Evolutionary conservation across 192 early-diverging fungal genomes (phyloP).

Genomic region (Dimargaris cristalligena): DNA sequence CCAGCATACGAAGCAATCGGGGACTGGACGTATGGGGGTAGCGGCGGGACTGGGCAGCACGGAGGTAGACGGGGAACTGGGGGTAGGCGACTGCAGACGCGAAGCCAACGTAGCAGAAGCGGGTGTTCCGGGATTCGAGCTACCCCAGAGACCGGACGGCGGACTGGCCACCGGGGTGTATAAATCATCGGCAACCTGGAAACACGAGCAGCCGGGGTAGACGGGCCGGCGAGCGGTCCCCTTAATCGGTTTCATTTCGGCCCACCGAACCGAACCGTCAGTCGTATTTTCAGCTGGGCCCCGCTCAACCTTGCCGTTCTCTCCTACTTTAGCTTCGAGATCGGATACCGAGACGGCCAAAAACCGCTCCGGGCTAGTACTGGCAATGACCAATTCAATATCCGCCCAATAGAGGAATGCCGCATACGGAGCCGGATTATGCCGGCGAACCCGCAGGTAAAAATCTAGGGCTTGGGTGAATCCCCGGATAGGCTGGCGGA

Average conservation of each 20-base stretch:
- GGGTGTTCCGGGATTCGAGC: neutral
- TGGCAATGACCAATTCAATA: slow-evolving; percentile 22
- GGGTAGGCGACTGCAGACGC: no score
- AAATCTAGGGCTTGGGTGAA: slow-evolving; percentile 22
- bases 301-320: no score
- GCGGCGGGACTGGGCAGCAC: no score
- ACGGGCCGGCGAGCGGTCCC: slow-evolving; percentile 37
- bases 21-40: no score
- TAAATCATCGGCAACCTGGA: neutral
- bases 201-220: neutral
- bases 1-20: neutral
- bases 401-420: slow-evolving; percentile 44
- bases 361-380: slow-evolving; percentile 74
- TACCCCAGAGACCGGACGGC: neutral
- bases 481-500: neutral
- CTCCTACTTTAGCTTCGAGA: neutral
- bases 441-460: slow-evolving; percentile 45
- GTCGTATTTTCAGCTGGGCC: neutral
- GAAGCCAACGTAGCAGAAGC: no score
- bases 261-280: slow-evolving; percentile 14
- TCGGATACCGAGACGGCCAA: slow-evolving; percentile 24
- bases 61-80: no score
- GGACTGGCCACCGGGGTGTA: neutral
- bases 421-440: slow-evolving; percentile 79
- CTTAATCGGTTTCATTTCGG: slow-evolving; percentile 96